Evolutionary conservation across 2,329 filamentous ascomycete species (phyloP), one percentile per base, ranked within the genome.

Genomic region (Xylaria digitata): DNA sequence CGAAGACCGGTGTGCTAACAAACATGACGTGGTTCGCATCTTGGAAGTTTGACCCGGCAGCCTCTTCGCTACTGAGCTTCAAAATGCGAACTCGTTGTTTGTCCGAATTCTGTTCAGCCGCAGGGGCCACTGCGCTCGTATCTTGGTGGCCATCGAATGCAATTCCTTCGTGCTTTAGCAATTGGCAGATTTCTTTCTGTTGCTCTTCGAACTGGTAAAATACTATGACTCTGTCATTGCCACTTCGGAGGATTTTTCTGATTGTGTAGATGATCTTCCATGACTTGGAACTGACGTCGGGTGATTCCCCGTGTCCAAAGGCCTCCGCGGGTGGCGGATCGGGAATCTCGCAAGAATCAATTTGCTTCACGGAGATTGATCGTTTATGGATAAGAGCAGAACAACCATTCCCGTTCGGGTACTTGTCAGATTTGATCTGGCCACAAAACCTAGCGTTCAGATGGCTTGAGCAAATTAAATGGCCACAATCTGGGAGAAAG

Each of bases 1-100:
- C 67, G 21, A 75, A 77, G 15, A 78, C 54, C 6, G 78, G 74
- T 0, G 81, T 79, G 5, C 75, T 78, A 0, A 78, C 75, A 58
- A 83, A 82, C 48, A 84, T 75, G 55, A 83, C 73, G 60, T 83
- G 81, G 61, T 80, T 82, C 0, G 81, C 81, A 23, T 77, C 74
- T 11, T 78, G 78, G 13, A 82, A 72, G 65, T 83, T 83, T 26
- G 76, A 78, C 0, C 82, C 82, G 0, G 82, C 80, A 2, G 80
- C 78, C 34, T 80, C 77, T 3, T 76, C 72, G 8, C 76, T 76
- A 71, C 78, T 79, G 40, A 82, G 75, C 37, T 77, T 77, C 57
- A 83, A 75, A 4, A 83, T 67, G 19, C 81, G 73, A 1, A 82
- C 54, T 49, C 55, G 48, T 5, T 61, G 15, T 30, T 52, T 26